A percentile compares a stretch with the other conserved stretches of the same genome.
phyloP scores from a whole-genome alignment of 2,329 filamentous ascomycete genomes.

The Moelleriella libera region DNA sequence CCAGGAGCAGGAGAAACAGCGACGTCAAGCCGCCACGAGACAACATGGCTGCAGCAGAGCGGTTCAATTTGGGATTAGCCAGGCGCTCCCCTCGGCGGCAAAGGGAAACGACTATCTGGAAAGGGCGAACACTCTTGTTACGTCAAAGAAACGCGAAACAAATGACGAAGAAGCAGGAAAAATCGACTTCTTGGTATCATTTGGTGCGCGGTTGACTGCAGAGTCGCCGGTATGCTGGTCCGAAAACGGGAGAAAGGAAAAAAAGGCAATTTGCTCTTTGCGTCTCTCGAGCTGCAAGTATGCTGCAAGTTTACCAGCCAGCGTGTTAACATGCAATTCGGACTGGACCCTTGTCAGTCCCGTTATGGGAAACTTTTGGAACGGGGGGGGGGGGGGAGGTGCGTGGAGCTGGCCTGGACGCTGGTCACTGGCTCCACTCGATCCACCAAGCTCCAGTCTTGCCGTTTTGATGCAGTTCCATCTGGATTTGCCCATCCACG shows the following conservation, averaged over 20 bases:
- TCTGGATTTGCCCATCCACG: too few relatives aligned
- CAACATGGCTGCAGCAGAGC: slow-evolving; percentile 29
- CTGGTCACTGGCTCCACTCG: neutral
- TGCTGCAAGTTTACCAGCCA: slow-evolving; percentile 9
- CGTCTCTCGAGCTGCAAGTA: slow-evolving; percentile 2
- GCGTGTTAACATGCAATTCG: slow-evolving; percentile 17
- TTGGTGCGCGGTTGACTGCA: too few relatives aligned
- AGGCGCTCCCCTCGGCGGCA: too few relatives aligned
- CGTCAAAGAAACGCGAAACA: too few relatives aligned
- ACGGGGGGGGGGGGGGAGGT: neutral
- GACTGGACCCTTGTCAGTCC: slow-evolving; percentile 1
- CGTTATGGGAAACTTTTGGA: neutral
- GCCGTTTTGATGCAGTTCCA: neutral
- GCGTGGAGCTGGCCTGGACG: neutral
- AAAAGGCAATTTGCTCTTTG: too few relatives aligned
- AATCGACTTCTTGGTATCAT: too few relatives aligned
- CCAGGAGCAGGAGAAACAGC: slow-evolving; percentile 35
- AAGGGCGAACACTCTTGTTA: too few relatives aligned
- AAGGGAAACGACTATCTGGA: too few relatives aligned
- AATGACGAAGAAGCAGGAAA: too few relatives aligned
- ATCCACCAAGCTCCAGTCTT: too few relatives aligned
- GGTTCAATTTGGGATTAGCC: neutral
- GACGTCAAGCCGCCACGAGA: slow-evolving; percentile 30
- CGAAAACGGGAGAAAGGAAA: too few relatives aligned
- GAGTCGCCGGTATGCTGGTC: too few relatives aligned